A percentile compares a stretch with the other conserved stretches of the same genome.
Evolutionary conservation across 495 filamentous ascomycete genomes (phyloP).

Genomic region (Aspergillus hancockii): DNA sequence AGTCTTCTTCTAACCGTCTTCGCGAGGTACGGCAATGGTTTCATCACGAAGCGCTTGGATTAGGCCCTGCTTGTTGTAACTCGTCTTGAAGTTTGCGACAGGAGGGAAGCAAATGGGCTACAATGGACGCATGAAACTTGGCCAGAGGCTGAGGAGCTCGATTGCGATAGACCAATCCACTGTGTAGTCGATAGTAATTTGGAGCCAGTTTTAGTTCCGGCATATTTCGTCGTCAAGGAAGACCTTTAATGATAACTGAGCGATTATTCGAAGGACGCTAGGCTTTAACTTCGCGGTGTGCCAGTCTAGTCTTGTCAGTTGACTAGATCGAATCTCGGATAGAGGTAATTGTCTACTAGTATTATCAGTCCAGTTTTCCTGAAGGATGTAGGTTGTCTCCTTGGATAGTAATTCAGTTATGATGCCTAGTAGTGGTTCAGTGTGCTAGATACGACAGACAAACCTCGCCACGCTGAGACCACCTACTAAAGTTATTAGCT

Average conservation of each 20-base stretch:
- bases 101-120: constrained; percentile 21
- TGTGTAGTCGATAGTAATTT: constrained; percentile 52
- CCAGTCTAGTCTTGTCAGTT: constrained; percentile 26
- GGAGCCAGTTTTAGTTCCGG: constrained; percentile 52
- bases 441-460: background rate
- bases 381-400: constrained; percentile 14
- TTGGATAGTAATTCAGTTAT: constrained; percentile 20
- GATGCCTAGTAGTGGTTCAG: constrained; percentile 1
- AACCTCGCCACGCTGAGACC: background rate
- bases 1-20: constrained; percentile 5
- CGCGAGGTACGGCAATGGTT: constrained; percentile 2
- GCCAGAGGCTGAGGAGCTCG: constrained; percentile 21
- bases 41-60: constrained; percentile 12
- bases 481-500: constrained; percentile 22
- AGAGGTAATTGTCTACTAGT: constrained; percentile 2
- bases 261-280: constrained; percentile 37
- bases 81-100: constrained; percentile 20
- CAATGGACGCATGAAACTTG: constrained; percentile 26
- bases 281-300: constrained; percentile 28
- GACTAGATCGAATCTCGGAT: background rate
- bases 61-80: constrained; percentile 16
- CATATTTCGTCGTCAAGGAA: constrained; percentile 53
- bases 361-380: constrained; percentile 16
- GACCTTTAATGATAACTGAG: constrained; percentile 50
- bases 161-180: constrained; percentile 36